Percentiles rank a stretch among this genome's conserved stretches.
Conservation (phyloP, 371 early-diverging fungal species). For the Lichtheimia hyalospora region DNA sequence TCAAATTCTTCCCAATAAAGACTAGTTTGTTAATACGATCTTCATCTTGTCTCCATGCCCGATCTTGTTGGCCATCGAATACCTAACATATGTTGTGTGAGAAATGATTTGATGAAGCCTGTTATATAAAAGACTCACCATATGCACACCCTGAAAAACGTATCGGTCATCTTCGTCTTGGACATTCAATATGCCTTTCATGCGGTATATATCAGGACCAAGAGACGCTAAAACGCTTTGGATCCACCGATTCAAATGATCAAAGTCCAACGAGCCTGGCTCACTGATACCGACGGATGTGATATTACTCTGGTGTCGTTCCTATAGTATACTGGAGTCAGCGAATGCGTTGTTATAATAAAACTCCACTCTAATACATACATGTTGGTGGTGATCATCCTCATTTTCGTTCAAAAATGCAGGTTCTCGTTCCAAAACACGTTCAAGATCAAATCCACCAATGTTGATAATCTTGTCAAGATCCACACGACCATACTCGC, state of each 20-base stretch:
- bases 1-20: slow-evolving; percentile 34
- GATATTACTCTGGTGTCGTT: slow-evolving; percentile 8
- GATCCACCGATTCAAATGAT: slow-evolving; percentile 29
- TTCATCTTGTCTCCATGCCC: slow-evolving; percentile 24
- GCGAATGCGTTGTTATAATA: background rate
- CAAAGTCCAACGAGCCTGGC: slow-evolving; percentile 20
- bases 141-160: slow-evolving; percentile 44
- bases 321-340: background rate
- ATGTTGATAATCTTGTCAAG: slow-evolving; percentile 25
- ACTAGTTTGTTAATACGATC: slow-evolving; percentile 25
- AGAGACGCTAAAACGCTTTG: slow-evolving; percentile 24
- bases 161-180: slow-evolving; percentile 32
- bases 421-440: slow-evolving; percentile 32
- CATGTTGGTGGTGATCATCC: background rate
- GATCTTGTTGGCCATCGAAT: slow-evolving; percentile 32
- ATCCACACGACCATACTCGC: slow-evolving; percentile 21
- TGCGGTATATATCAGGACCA: slow-evolving; percentile 31
- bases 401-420: slow-evolving; percentile 19
- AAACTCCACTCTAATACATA: background rate
- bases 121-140: no score
- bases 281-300: slow-evolving; percentile 26
- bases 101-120: no score
- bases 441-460: slow-evolving; percentile 30
- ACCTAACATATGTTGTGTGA: slow-evolving; percentile 11
- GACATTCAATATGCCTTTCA: slow-evolving; percentile 36